Evolutionary conservation across 2,329 filamentous ascomycete species (phyloP).

Genomic region (Sporothrix pallida): DNA sequence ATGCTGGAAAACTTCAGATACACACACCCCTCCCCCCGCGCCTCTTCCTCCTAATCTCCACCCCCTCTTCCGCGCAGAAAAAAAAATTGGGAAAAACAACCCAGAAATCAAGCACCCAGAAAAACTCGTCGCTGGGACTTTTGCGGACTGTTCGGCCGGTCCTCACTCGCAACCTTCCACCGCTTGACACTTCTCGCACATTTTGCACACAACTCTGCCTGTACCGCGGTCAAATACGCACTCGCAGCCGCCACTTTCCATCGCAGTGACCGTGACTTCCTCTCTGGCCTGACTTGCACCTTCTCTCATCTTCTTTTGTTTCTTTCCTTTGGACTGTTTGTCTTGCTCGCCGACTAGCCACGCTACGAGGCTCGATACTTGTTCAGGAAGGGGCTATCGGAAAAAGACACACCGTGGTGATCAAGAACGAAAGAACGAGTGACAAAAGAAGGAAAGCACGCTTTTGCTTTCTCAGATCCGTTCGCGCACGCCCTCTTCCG

Average conservation of each 20-base stretch:
- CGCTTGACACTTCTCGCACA: slow-evolving; percentile 16
- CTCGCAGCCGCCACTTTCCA: slow-evolving; percentile 46
- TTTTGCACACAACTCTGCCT: not conserved
- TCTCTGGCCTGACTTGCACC: slow-evolving; percentile 27
- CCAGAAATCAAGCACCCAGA: slow-evolving; percentile 9
- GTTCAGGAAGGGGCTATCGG: slow-evolving; percentile 31
- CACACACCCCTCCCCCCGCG: slow-evolving; percentile 13
- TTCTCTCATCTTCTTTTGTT: slow-evolving; percentile 13
- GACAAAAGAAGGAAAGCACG: slow-evolving; percentile 26
- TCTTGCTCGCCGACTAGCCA: slow-evolving; percentile 27
- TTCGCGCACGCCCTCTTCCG: slow-evolving; percentile 18
- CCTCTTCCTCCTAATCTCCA: slow-evolving; percentile 21
- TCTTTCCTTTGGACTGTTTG: not conserved
- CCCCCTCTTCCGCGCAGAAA: slow-evolving; percentile 31
- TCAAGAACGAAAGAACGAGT: slow-evolving; percentile 8
- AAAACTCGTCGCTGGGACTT: slow-evolving; percentile 22
- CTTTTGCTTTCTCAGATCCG: slow-evolving; percentile 13
- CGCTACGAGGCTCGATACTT: slow-evolving; percentile 17
- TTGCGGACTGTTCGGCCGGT: slow-evolving; percentile 36
- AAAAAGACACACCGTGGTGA: slow-evolving; percentile 22
- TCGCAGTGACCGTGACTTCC: slow-evolving; percentile 16
- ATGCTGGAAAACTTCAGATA: slow-evolving; percentile 18
- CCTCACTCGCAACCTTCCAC: slow-evolving; percentile 41
- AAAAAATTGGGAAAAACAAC: slow-evolving; percentile 29
- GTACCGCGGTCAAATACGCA: slow-evolving; percentile 49